A percentile compares a stretch with the other conserved stretches of the same genome.
These are phyloP conservation scores for Spergularia azorica DNA, from an alignment of 179 eudicot genomes.

Conservation along the genomic window DNA sequence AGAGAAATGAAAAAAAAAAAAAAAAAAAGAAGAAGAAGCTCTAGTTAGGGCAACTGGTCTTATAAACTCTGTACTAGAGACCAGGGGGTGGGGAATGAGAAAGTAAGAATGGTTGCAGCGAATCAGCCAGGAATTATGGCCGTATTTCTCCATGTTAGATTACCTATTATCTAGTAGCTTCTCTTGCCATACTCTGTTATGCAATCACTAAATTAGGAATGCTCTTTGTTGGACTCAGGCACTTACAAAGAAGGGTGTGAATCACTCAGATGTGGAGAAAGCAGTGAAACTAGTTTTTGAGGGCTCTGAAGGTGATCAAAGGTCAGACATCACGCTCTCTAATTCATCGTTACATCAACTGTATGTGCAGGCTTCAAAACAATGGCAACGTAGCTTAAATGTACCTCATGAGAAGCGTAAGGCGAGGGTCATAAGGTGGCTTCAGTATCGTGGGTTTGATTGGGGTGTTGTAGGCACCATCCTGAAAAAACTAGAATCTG, in stretches of 20 bases:
- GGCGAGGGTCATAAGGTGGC: constrained; percentile 69
- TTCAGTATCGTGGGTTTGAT: constrained; percentile 79
- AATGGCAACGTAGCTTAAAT: constrained; percentile 55
- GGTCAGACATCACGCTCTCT: constrained; percentile 50
- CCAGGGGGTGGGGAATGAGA: too few species aligned
- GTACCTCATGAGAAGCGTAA: constrained; percentile 56
- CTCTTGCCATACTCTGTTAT: neutral
- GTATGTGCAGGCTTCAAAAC: constrained; percentile 59
- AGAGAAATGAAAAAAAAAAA: too few species aligned
- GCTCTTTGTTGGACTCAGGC: constrained; percentile 50
- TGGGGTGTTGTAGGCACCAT: constrained; percentile 56
- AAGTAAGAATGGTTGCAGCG: neutral
- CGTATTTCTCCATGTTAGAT: neutral
- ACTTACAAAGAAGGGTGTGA: constrained; percentile 67
- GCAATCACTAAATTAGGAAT: constrained; percentile 16
- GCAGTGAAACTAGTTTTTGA: constrained; percentile 74
- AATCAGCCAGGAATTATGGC: neutral
- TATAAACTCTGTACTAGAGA: neutral
- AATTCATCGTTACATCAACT: constrained; percentile 52
- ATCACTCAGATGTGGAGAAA: constrained; percentile 49
- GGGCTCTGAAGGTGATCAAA: constrained; percentile 48
- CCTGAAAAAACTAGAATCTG: constrained; percentile 59
- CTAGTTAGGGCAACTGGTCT: neutral
- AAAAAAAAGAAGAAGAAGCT: too few species aligned
- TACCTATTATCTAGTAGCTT: neutral